Evolutionary conservation across 345 rosid genomes (phyloP), one percentile per base, ranked within the genome.

Genomic region (Euphorbia tirucalli): DNA sequence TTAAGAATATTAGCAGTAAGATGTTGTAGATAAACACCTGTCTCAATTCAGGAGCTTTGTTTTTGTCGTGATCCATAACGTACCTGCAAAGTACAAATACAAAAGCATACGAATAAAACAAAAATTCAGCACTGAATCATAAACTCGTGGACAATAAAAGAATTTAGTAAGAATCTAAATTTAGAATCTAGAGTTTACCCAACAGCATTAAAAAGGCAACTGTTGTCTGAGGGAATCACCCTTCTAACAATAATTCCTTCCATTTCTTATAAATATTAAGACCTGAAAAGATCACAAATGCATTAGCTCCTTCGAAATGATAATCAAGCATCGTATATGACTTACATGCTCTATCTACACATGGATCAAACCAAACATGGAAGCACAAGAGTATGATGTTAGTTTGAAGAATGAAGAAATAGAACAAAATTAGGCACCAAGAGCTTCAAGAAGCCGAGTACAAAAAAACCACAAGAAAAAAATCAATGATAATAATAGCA

Each of bases 161-260:
- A 31, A 66, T 46, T 30, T 31, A 70, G 30, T 22, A 16, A 25
- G 32, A 27, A 24, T 46, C 25, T 15, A 39, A 35, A 31, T 39
- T 62, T 11, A n/a, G 15, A 28, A 43, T 54, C 44, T 19, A 57
- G 61, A 79, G 1, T 41, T 81, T 84, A 95, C 99, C 97, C 88
- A 22, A 90, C 83, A 57, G 99, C 97, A 76, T 92, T 95, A 85
- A 92, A 95, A 63, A 95, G 92, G 74, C 99, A 95, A 82, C 97
- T 92, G 85, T 95, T 95, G 68, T 95, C 98, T 2, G 99, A 92
- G 58, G 97, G 97, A 73, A 95, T 95, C 39, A 95, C 92, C 77
- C 99, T 88, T 79, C 99, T 89, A 77, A 83, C 79, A 35, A 90
- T 44, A 68, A 78, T 72, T 65, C 96, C 98, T 70, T 92, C 99